Percentiles rank a stretch among this genome's conserved stretches.
Conservation (phyloP, 495 filamentous ascomycete genomes). For the Echria macrotheca region DNA sequence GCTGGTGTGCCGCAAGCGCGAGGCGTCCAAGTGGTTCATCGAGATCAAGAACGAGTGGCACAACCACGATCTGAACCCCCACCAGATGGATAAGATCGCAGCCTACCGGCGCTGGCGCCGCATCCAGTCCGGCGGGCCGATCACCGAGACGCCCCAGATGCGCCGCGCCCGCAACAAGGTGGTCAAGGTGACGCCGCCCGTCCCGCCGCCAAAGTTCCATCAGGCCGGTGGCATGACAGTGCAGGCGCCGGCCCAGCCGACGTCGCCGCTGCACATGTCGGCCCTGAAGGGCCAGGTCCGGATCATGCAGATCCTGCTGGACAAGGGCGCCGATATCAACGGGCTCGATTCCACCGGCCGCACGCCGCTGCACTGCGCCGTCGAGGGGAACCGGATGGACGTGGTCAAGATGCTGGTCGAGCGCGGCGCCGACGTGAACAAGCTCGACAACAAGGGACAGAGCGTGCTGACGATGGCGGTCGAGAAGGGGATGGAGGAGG, state of each 20-base stretch:
- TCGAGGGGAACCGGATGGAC: conserved; percentile 22
- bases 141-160: conserved; percentile 18
- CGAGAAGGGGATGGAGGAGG: conserved; percentile 27
- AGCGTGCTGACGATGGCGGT: conserved; percentile 22
- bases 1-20: conserved; percentile 21
- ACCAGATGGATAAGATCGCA: conserved; percentile 22
- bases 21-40: conserved; percentile 28
- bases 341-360: conserved; percentile 24
- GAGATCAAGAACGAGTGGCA: conserved; percentile 23
- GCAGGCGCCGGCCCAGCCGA: conserved; percentile 9
- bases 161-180: conserved; percentile 15
- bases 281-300: conserved; percentile 23
- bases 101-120: conserved; percentile 24
- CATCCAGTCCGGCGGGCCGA: conserved; percentile 12
- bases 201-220: conserved; percentile 22
- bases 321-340: conserved; percentile 28
- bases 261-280: conserved; percentile 25
- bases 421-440: conserved; percentile 19
- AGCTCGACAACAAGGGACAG: conserved; percentile 13
- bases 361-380: conserved; percentile 27
- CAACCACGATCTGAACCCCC: conserved; percentile 25
- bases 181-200: conserved; percentile 9
- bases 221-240: conserved; percentile 3
- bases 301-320: conserved; percentile 29
- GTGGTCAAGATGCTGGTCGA: conserved; percentile 17